These are phyloP conservation scores for Pluteus cervinus DNA, from an alignment of 768 basidiomycete genomes.

Conservation along the genomic window DNA sequence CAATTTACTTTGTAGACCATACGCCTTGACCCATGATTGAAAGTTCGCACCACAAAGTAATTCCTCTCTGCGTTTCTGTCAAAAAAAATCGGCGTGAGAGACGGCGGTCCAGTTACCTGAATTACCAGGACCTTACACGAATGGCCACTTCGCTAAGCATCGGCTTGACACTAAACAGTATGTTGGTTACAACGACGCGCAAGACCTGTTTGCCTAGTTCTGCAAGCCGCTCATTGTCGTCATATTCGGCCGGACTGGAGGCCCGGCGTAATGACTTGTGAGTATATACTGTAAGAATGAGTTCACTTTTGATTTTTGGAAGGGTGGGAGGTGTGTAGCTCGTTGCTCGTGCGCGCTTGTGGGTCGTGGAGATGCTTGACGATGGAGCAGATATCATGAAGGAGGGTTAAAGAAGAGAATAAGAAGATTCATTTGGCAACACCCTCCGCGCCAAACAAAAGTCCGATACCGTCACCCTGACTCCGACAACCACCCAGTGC, in stretches of 20 bases:
- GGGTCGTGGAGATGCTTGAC: too few species aligned
- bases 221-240: conserved; percentile 53
- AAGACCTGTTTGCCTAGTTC: conserved; percentile 45
- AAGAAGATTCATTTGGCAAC: too few species aligned
- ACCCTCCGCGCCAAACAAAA: too few species aligned
- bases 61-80: conserved; percentile 24
- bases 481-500: too few species aligned
- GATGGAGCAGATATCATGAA: too few species aligned
- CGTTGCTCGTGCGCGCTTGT: too few species aligned
- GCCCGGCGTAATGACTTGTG: conserved; percentile 54
- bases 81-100: too few species aligned
- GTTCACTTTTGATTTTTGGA: conserved; percentile 43
- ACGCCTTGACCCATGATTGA: conserved; percentile 42
- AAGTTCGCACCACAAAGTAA: conserved; percentile 37
- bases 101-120: too few species aligned
- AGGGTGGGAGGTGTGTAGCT: conserved; percentile 29
- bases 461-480: too few species aligned
- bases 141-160: too few species aligned
- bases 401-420: too few species aligned
- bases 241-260: conserved; percentile 24
- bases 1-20: conserved; percentile 41
- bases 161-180: conserved; percentile 46
- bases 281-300: conserved; percentile 63
- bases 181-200: conserved; percentile 37
- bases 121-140: too few species aligned